Conservation (phyloP, 179 eudicot species). For the Monotropa hypopitys region DNA sequence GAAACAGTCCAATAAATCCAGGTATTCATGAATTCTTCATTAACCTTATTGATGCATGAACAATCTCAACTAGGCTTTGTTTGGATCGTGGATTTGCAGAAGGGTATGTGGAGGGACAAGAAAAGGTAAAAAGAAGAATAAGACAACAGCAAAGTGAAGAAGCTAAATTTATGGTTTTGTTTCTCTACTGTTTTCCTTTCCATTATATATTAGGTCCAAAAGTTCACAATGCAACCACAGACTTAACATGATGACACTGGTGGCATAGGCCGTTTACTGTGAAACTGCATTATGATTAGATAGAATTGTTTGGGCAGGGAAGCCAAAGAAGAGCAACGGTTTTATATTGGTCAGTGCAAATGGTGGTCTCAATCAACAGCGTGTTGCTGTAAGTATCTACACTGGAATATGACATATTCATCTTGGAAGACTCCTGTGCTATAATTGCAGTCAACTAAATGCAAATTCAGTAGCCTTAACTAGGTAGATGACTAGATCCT, state of each 20-base stretch:
- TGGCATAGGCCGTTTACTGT: not conserved
- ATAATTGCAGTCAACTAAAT: slow-evolving; percentile 1
- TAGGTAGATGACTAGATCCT: no score
- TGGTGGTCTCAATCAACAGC: slow-evolving; percentile 93
- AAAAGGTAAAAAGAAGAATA: not conserved
- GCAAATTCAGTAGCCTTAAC: not conserved
- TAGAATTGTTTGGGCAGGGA: slow-evolving; percentile 31
- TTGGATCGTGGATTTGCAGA: not conserved
- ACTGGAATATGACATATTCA: not conserved
- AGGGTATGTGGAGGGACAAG: not conserved
- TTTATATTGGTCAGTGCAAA: slow-evolving; percentile 79
- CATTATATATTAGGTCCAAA: not conserved
- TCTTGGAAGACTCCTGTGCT: not conserved
- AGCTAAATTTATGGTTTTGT: not conserved
- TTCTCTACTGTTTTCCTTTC: not conserved
- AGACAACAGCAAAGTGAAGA: not conserved
- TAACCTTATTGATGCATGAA: not conserved
- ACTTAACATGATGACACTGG: not conserved
- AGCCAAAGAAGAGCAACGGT: slow-evolving; percentile 39
- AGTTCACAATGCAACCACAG: not conserved
- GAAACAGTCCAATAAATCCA: slow-evolving; percentile 17
- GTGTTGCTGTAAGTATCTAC: slow-evolving; percentile 70
- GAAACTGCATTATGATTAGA: slow-evolving; percentile 9
- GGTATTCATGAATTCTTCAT: slow-evolving; percentile 16
- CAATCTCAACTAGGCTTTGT: not conserved